These are phyloP conservation scores for Mucor velutinosus DNA, from an alignment of 371 early-diverging fungal genomes.

Conservation along the genomic window DNA sequence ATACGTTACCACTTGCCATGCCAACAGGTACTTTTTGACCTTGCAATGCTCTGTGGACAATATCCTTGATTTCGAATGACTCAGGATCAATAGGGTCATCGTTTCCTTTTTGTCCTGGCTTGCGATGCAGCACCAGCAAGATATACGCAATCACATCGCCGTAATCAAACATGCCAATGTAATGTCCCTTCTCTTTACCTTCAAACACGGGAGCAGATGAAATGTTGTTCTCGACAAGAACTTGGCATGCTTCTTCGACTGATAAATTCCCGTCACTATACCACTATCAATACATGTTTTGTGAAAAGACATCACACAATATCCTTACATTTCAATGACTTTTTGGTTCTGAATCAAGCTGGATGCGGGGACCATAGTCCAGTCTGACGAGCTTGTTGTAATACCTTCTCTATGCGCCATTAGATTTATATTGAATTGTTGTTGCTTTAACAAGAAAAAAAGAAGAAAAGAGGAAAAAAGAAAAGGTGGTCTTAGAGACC, in stretches of 20 bases:
- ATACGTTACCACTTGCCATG: slow-evolving; percentile 56
- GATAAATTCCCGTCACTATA: slow-evolving; percentile 39
- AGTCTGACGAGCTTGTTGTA: slow-evolving; percentile 51
- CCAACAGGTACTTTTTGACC: slow-evolving; percentile 66
- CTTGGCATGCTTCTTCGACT: slow-evolving; percentile 51
- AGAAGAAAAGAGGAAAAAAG: background rate
- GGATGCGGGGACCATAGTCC: slow-evolving; percentile 58
- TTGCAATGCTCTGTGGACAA: slow-evolving; percentile 57
- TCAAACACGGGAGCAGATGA: slow-evolving; percentile 78
- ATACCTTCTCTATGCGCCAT: slow-evolving; percentile 59
- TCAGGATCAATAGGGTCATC: slow-evolving; percentile 25
- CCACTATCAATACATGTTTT: background rate
- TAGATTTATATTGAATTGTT: background rate
- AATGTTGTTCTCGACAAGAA: slow-evolving; percentile 44
- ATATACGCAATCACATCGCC: slow-evolving; percentile 67
- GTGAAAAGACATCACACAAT: background rate
- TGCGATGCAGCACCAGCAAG: slow-evolving; percentile 36
- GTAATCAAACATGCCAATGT: slow-evolving; percentile 88
- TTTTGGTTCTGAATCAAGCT: slow-evolving; percentile 53
- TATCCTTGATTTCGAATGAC: slow-evolving; percentile 58
- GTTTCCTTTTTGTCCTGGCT: slow-evolving; percentile 13
- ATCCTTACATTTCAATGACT: slow-evolving; percentile 58
- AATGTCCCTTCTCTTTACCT: slow-evolving; percentile 42
- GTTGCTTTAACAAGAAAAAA: background rate
- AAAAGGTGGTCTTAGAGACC: background rate